Conservation (phyloP, 805 yeast species). For the Ogataea paraovalis region DNA sequence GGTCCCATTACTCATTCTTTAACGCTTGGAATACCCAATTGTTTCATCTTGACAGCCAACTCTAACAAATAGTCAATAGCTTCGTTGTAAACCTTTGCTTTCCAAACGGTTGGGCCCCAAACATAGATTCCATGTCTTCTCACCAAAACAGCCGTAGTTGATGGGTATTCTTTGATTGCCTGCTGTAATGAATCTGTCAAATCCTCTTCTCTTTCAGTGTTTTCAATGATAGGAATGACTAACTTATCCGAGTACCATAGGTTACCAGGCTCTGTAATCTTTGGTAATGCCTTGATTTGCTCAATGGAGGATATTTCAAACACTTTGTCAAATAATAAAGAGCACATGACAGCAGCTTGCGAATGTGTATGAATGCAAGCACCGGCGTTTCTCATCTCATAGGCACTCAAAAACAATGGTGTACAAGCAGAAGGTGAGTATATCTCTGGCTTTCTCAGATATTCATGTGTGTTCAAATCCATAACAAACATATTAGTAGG, state of each 20-base stretch:
- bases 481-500: conserved; percentile 81
- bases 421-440: conserved; percentile 93
- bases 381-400: conserved; percentile 64
- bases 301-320: conserved; percentile 79
- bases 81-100: conserved; percentile 90
- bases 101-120: conserved; percentile 94
- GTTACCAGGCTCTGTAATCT: conserved; percentile 60
- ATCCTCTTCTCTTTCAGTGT: conserved; percentile 85
- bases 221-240: conserved; percentile 86
- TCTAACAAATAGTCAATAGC: conserved; percentile 88
- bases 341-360: conserved; percentile 77
- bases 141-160: conserved; percentile 80
- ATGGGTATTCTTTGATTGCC: conserved; percentile 68
- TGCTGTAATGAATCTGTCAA: conserved; percentile 60
- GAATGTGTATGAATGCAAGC: conserved; percentile 97
- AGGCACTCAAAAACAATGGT: conserved; percentile 76
- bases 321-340: conserved; percentile 64
- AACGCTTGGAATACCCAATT: conserved; percentile 56
- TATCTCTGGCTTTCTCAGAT: conserved; percentile 55
- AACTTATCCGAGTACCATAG: conserved; percentile 69
- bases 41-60: conserved; percentile 78
- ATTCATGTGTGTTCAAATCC: conserved; percentile 47
- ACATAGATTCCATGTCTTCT: conserved; percentile 92
- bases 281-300: conserved; percentile 90
- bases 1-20: conserved; percentile 2